Conservation (phyloP, 2,329 filamentous ascomycete genomes). For the Paraphaeosphaeria sporulosa region DNA sequence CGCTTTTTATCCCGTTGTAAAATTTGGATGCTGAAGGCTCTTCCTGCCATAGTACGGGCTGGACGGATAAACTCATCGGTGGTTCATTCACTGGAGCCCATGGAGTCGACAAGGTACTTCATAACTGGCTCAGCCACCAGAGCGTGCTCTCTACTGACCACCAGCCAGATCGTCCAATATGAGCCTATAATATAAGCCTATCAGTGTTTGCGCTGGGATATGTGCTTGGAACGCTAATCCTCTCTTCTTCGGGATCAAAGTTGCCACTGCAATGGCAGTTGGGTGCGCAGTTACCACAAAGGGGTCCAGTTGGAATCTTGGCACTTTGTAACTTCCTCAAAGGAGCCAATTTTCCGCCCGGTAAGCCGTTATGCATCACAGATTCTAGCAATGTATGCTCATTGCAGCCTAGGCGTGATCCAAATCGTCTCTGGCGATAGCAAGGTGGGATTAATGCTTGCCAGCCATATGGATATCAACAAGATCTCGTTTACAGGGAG, state of each 20-base stretch:
- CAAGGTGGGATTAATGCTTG: conserved; percentile 39
- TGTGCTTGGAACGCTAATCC: conserved; percentile 30
- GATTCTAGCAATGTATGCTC: background rate
- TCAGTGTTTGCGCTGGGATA: conserved; percentile 41
- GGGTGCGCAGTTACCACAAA: conserved; percentile 44
- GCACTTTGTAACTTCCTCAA: conserved; percentile 38
- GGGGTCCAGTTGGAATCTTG: conserved; percentile 32
- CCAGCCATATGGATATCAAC: conserved; percentile 51
- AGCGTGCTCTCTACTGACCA: conserved; percentile 4
- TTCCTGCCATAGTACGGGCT: conserved; percentile 22
- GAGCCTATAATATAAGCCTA: conserved; percentile 41
- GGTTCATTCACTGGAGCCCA: conserved; percentile 28
- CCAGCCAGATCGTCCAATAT: conserved; percentile 32
- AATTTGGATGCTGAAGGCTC: conserved; percentile 5
- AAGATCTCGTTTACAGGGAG: conserved; percentile 54
- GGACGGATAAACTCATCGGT: conserved; percentile 29
- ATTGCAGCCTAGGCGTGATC: conserved; percentile 41
- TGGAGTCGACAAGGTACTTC: conserved; percentile 28
- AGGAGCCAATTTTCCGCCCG: conserved; percentile 50
- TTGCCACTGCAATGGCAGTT: conserved; percentile 35
- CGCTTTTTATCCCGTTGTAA: background rate
- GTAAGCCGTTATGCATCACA: conserved; percentile 18
- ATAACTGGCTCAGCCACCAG: background rate
- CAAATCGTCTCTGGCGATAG: conserved; percentile 44
- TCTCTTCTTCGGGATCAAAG: conserved; percentile 34